phyloP scores from a whole-genome alignment of 2,329 filamentous ascomycete genomes.

The Aspergillus latus region DNA sequence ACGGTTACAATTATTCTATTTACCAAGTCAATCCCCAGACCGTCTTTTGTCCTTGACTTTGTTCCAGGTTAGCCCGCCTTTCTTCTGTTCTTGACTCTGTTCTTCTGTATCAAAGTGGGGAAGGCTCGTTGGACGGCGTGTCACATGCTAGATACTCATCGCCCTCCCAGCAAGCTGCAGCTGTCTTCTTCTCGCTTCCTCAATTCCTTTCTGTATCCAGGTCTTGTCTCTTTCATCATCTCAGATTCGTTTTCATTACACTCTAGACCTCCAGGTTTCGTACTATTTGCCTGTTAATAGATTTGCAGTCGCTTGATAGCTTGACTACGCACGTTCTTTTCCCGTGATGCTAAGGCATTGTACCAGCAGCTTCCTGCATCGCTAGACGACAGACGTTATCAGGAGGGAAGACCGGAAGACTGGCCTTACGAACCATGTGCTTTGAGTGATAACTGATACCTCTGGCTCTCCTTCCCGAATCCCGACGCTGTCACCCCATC shows the following conservation, averaged over 20 bases:
- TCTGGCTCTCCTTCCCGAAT: background rate
- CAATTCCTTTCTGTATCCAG: conserved; percentile 1
- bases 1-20: background rate
- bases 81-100: background rate
- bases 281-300: background rate
- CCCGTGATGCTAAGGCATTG: conserved; percentile 3
- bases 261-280: background rate
- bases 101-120: background rate
- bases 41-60: background rate
- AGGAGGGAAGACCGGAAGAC: background rate
- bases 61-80: background rate
- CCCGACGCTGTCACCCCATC: conserved; percentile 10
- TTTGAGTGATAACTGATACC: conserved; percentile 3
- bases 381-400: background rate
- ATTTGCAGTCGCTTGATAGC: background rate
- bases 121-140: background rate
- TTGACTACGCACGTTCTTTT: background rate
- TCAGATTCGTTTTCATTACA: background rate
- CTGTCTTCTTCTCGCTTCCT: conserved; percentile 1
- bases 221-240: background rate
- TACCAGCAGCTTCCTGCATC: background rate
- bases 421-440: background rate
- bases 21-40: background rate
- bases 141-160: conserved; percentile 6
- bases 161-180: background rate